Base-by-base conservation (phyloP, 805 yeast species). In the Isabelozyma heimii region DNA sequence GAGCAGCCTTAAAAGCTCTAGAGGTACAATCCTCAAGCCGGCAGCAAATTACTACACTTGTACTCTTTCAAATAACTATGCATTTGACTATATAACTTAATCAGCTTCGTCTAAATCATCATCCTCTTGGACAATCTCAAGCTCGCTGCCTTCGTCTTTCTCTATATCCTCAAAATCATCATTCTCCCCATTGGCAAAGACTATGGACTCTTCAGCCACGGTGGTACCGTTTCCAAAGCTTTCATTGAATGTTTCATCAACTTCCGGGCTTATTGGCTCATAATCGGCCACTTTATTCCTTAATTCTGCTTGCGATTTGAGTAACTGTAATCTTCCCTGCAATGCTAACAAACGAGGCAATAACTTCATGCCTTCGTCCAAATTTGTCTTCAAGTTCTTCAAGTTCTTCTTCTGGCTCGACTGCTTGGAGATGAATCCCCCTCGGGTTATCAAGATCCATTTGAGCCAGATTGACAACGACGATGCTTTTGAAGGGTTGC, bases 311-410 rank as follows among this genome's bases (percentile, higher is more conserved):
- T 92, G 98, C 3, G 90, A 80, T 54, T 80, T 80, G 40, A 92
- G 75, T 64, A 92, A 76, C 59, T 85, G 87, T 43, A 92, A 72
- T 54, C 94, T 81, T 43, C 99, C 99, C 65, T 91, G 95, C 28
- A 92, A 76, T 1, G 94, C 83, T 24, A 91, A 69, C 45, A 92
- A 73, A 38, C 81, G 77, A 8, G 91, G 87, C 53, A 92, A 68
- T 20, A 77, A 75, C 52, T 77, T 77, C 65, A 80, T 74, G 30
- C 80, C 85, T 48, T 80, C 72, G 15, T 74, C 68, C 27, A 91
- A 69, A 0, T 86, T 75, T 2, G 78, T 61, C 62, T 82, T 85
- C 47, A 92, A 66, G 3, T 77, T 68, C 41, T 82, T 82, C 46
- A 87, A 70, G 17, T 83, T 72, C 37, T 75, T 80, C 47, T 82